phyloP scores from a whole-genome alignment of 805 yeast species.

The Nakazawaea anatomiae region DNA sequence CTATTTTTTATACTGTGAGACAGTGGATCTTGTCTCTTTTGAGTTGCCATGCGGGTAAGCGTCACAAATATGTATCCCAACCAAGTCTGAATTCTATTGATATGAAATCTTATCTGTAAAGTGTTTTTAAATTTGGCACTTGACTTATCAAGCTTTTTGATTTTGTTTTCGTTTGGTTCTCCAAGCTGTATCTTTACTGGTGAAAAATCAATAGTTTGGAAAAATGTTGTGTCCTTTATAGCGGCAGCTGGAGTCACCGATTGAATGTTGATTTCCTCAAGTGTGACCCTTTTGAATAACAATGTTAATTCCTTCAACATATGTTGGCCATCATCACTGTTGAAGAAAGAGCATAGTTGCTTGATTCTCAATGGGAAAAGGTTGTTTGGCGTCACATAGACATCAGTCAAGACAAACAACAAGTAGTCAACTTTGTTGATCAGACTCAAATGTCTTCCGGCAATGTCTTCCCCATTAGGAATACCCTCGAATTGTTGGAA shows the following conservation, averaged over 20 bases:
- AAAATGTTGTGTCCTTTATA: conserved; percentile 37
- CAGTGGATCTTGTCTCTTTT: conserved; percentile 39
- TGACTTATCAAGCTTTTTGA: conserved; percentile 33
- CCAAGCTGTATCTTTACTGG: conserved; percentile 37
- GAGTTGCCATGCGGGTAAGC: conserved; percentile 21
- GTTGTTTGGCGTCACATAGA: conserved; percentile 47
- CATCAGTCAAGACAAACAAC: conserved; percentile 47
- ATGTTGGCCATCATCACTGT: conserved; percentile 32
- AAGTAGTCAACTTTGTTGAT: conserved; percentile 37
- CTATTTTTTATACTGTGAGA: conserved; percentile 21
- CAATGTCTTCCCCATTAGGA: conserved; percentile 18
- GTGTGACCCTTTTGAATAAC: conserved; percentile 43
- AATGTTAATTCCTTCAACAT: conserved; percentile 35
- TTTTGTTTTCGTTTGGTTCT: conserved; percentile 31
- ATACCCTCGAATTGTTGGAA: conserved; percentile 27
- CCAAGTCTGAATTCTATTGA: conserved; percentile 41
- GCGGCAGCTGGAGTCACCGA: conserved; percentile 40
- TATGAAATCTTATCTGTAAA: conserved; percentile 46
- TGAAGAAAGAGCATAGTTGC: conserved; percentile 35
- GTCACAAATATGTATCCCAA: conserved; percentile 25
- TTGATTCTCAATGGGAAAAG: conserved; percentile 39
- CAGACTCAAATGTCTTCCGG: conserved; percentile 28
- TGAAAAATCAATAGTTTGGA: conserved; percentile 26
- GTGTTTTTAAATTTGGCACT: conserved; percentile 61
- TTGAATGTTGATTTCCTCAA: conserved; percentile 55